Evolutionary conservation across 169 alveolate species (phyloP), one percentile per base, ranked within the genome.

Genomic region (Neospora caninum): DNA sequence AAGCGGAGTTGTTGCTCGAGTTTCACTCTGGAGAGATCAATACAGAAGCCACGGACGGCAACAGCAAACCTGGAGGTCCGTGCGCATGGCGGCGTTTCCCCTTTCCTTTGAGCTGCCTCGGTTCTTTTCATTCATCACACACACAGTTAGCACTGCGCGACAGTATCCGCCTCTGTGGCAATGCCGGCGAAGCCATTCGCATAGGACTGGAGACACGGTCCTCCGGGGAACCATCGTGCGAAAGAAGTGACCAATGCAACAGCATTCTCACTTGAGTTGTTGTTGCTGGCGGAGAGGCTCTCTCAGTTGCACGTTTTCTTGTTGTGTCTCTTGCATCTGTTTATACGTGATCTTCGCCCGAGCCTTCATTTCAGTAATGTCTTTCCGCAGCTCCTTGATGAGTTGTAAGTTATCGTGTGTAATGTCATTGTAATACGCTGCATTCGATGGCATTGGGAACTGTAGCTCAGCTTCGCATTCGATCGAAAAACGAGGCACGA

Each of bases 381-480:
- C 97, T 53, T 93, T 95, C 84, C 95, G 95, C 88, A 97, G 97
- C 92, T 97, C 96, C 93, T 97, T 97, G 92, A 98, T 98, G 39
- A 97, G 97, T 94, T 97, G 98, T 67, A 98, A 93, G 95, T 98
- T 98, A 92, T 97, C 99, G 91, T 97, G 95, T 73, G 98, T 97
- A 94, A 97, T 98, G 93, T 97, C 98, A 58, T 97, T 97, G 95
- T 97, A 97, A 94, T 98, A 98, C n/a, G 97, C 97, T 95, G 97
- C 97, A 39, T 6, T 25, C 2, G 34, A 64, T 64, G 95, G 97
- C 36, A 29, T 0, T 25, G 13, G 34, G 78, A 27, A 64, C 18
- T 49, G 18, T 22, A 0, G 18, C 58, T 0, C 58, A 22, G 58
- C 9, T 49, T 49, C 58, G 58, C 18, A 49, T 13, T 49, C 27